Evolutionary conservation across 345 rosid species (phyloP), one percentile per base, ranked within the genome.

Genomic region (Eucalyptus curtisii): DNA sequence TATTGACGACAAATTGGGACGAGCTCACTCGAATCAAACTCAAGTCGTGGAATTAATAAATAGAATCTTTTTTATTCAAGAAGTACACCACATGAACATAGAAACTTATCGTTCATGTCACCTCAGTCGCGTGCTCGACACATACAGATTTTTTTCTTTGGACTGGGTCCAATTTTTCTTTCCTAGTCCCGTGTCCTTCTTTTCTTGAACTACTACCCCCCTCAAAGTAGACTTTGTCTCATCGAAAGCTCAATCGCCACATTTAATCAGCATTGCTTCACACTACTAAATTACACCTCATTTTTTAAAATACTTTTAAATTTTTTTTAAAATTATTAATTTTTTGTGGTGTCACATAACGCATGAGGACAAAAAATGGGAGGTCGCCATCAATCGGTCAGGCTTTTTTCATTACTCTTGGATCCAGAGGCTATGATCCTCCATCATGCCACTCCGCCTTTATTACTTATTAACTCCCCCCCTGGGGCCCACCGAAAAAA

Each of bases 321-420:
- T 0, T 31, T 31, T 31, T 15, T 16, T 59, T 0, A 11, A 57
- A 25, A 25, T 24, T 27, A 0, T 8, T 8, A 4, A 4, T 15
- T 68, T 37, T 20, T 76, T 20, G 27, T 20, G 47, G 45, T 37
- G 82, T 40, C 30, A 31, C 45, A 40, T 76, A 76, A 40, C 82
- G 42, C 45, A 11, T 19, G 14, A 40, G 82, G 47, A 37, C 47
- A 76, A 40, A 76, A 37, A 37, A 71, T 12, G 68, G 27, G 47
- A 1, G 27, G 82, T 20, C 82, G 7, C 82, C 82, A 40, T 76
- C 82, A 76, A 37, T 76, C 82, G 47, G 47, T 76, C 82, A 76
- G 82, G 47, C 80, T 55, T 10, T 24, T 24, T 1, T 55, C 6
- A 76, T 71, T 19, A 5, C 82, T 20, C 82, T 40, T 10, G 27